Evolutionary conservation across 768 basidiomycete species (phyloP), one percentile per base, ranked within the genome.

Genomic region (Trametes maxima): DNA sequence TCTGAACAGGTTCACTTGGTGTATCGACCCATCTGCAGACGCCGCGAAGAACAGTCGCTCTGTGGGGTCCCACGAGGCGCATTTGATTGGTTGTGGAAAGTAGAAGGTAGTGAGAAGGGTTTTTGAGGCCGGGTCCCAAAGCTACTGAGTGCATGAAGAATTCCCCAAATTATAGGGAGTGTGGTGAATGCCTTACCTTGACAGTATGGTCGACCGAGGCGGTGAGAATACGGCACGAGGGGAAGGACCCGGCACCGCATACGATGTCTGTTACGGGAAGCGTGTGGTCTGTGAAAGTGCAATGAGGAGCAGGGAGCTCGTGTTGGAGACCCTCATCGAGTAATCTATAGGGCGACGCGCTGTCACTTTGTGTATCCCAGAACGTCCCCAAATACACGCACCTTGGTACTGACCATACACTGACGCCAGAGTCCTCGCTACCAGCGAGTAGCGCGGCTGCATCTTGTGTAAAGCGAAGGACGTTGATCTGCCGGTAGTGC

Each of bases 11-110:
- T 93, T 88, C 65, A 91, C 83, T 72, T 92, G 89, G 73, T 91
- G 84, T 67, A 95, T 82, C 12, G 83, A 85, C 4, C 92, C 92
- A 49, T 88, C 81, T 24, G 79, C 66, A 0, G 93, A 92, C 11
- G 87, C 90, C 33, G 92, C 93, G 70, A 97, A 95, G 74, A 98
- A 93, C 49, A 89, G 78, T 24, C 95, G 84, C 76, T 98, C 96
- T 0, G 88, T 85, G n/a, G 83, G 69, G 67, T 98, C 95, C 82
- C 91, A 89, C 11, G 85, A 84, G 17, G 95, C 69, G 56, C 78
- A 83, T 5, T 82, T 76, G 36, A 95, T 86, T 1, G 91, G 83
- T 57, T 86, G 80, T 16, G 94, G 92, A 66, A 97, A 95, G 65
- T 88, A 82, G 72, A 96, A 96, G 0, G 95, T 95, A 6, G 90